phyloP scores from a whole-genome alignment of 345 rosid genomes.

The Corchorus capsularis region DNA sequence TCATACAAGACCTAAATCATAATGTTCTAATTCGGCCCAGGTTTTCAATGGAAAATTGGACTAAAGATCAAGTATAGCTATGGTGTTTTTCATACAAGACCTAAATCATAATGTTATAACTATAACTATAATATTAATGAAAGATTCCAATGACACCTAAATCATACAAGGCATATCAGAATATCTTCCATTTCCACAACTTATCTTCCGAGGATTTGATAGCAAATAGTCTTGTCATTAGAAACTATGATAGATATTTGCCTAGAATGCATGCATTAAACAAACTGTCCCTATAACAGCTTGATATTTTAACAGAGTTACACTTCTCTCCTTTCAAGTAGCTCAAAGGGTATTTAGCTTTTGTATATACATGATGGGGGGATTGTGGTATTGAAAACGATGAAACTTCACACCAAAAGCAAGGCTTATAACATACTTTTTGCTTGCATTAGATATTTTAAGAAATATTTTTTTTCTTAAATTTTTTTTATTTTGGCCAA shows the following conservation, averaged over 20 bases:
- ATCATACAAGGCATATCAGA: not conserved
- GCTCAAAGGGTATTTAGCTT: not conserved
- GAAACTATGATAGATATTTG: not conserved
- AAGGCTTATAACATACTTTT: constrained; percentile 26
- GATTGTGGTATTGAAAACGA: constrained; percentile 33
- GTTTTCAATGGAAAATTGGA: not conserved
- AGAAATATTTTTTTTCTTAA: not conserved
- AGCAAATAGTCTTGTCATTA: not conserved
- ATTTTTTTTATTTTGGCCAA: too few species aligned
- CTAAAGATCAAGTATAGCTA: not conserved
- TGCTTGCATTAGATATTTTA: not conserved
- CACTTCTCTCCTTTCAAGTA: not conserved
- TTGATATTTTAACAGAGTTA: not conserved
- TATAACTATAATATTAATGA: not conserved
- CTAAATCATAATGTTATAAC: too few species aligned
- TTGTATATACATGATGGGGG: not conserved
- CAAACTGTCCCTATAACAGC: not conserved
- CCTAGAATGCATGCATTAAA: not conserved
- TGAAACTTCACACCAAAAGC: constrained; percentile 80
- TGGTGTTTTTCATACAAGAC: not conserved
- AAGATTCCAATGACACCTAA: not conserved
- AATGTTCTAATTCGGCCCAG: too few species aligned
- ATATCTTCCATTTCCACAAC: not conserved
- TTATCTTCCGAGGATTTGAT: not conserved
- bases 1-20: too few species aligned